Percentiles rank a stretch among this genome's conserved stretches.
Evolutionary conservation across 495 filamentous ascomycete genomes (phyloP).

Genomic region (Penicillium arizonense): DNA sequence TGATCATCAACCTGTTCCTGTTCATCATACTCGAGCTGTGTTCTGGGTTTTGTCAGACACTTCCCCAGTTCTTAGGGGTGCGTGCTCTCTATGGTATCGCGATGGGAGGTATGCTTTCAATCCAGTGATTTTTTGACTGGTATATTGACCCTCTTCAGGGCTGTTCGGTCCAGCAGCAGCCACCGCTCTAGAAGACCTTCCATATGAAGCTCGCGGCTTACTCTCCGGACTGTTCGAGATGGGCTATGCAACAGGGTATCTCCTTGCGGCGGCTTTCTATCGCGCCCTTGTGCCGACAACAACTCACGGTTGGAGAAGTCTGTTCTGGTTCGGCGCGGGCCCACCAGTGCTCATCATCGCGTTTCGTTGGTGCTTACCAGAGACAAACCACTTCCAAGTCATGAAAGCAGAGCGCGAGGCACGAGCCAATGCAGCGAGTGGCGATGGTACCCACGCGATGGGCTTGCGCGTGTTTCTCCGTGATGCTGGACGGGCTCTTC

Average conservation of each 20-base stretch:
- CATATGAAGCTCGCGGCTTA: constrained; percentile 62
- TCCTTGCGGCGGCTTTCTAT: constrained; percentile 68
- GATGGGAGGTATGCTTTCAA: constrained; percentile 55
- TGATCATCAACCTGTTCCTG: constrained; percentile 68
- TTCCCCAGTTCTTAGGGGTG: constrained; percentile 65
- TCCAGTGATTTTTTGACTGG: background rate
- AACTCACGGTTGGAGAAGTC: constrained; percentile 61
- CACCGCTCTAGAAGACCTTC: constrained; percentile 75
- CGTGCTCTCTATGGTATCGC: constrained; percentile 73
- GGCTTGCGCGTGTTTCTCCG: constrained; percentile 24
- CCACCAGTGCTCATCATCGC: constrained; percentile 70
- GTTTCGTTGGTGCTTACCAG: constrained; percentile 65
- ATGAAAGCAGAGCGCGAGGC: constrained; percentile 34
- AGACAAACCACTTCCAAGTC: constrained; percentile 52
- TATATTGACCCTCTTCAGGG: constrained; percentile 22
- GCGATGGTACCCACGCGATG: constrained; percentile 2
- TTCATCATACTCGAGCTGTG: constrained; percentile 71
- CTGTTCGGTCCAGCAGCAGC: constrained; percentile 78
- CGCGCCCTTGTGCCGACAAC: constrained; percentile 64
- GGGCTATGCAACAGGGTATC: constrained; percentile 74
- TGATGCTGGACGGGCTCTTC: constrained; percentile 24
- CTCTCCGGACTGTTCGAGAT: constrained; percentile 73
- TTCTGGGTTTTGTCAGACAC: constrained; percentile 70
- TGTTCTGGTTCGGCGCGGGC: constrained; percentile 77
- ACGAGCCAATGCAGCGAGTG: constrained; percentile 1